phyloP scores from a whole-genome alignment of 2,329 filamentous ascomycete species.

The Rhynchosporium secalis region DNA sequence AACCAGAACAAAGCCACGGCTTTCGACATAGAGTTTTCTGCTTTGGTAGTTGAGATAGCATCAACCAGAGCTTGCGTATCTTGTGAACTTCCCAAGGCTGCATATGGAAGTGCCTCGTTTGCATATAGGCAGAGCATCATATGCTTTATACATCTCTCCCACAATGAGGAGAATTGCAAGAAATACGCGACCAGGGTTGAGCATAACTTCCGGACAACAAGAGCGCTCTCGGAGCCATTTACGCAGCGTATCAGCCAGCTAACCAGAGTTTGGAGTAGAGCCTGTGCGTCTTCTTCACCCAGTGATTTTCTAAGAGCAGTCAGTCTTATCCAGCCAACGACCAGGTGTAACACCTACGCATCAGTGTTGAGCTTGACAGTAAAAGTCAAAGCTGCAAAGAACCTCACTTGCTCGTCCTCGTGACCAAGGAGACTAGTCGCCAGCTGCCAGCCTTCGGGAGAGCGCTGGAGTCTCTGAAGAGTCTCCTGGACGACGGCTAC shows the following conservation, averaged over 20 bases:
- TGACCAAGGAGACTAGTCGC: constrained; percentile 73
- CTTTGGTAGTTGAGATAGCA: constrained; percentile 50
- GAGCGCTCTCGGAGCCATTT: constrained; percentile 51
- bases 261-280: constrained; percentile 61
- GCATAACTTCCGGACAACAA: constrained; percentile 73
- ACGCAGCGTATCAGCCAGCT: constrained; percentile 61
- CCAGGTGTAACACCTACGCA: constrained; percentile 52
- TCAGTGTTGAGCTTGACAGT: constrained; percentile 95
- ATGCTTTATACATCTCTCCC: constrained; percentile 65
- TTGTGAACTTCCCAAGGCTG: constrained; percentile 47
- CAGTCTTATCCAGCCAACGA: constrained; percentile 4
- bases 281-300: constrained; percentile 56
- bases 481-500: constrained; percentile 65
- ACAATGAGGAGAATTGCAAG: constrained; percentile 66
- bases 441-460: constrained; percentile 80
- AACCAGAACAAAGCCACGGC: constrained; percentile 63
- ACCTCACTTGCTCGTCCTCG: constrained; percentile 73
- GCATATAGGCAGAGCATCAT: constrained; percentile 59
- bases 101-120: constrained; percentile 49
- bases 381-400: constrained; percentile 90
- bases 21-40: constrained; percentile 33
- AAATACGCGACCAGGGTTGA: constrained; percentile 77
- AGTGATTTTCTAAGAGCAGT: constrained; percentile 47
- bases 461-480: constrained; percentile 76
- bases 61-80: constrained; percentile 48